A percentile compares a stretch with the other conserved stretches of the same genome.
Evolutionary conservation across 2,329 filamentous ascomycete genomes (phyloP).

Genomic region (Monosporascus sp.): DNA sequence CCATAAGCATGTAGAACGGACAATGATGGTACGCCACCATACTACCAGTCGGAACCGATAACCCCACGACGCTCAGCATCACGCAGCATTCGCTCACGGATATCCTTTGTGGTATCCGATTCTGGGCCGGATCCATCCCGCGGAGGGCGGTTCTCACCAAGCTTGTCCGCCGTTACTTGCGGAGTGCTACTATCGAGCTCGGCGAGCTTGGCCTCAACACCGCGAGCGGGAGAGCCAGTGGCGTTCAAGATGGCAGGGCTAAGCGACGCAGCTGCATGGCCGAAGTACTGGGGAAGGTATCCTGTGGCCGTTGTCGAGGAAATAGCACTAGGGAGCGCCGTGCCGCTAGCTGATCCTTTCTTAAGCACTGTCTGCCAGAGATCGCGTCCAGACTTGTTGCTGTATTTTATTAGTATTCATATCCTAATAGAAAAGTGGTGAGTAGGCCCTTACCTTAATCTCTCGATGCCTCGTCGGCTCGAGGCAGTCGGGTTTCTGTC

Average conservation of each 20-base stretch:
- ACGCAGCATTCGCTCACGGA: slow-evolving; percentile 26
- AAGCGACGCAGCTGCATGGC: slow-evolving; percentile 47
- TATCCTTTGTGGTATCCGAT: slow-evolving; percentile 23
- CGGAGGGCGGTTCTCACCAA: slow-evolving; percentile 42
- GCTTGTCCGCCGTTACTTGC: slow-evolving; percentile 27
- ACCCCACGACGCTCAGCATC: slow-evolving; percentile 26
- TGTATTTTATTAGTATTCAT: slow-evolving; percentile 16
- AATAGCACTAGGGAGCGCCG: slow-evolving; percentile 41
- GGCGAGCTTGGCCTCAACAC: slow-evolving; percentile 18
- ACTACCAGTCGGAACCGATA: slow-evolving; percentile 26
- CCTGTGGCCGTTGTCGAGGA: slow-evolving; percentile 50
- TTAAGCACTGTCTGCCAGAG: slow-evolving; percentile 48
- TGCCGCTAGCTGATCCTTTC: slow-evolving; percentile 45
- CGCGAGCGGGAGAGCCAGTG: slow-evolving; percentile 26
- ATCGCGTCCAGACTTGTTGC: slow-evolving; percentile 36
- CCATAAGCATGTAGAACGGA: background rate
- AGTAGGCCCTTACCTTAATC: slow-evolving; percentile 22
- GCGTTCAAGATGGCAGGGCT: slow-evolving; percentile 38
- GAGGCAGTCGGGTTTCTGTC: slow-evolving; percentile 13
- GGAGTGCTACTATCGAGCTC: slow-evolving; percentile 13
- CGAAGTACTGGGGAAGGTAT: slow-evolving; percentile 48
- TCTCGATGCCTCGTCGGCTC: slow-evolving; percentile 18
- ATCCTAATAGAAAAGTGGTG: background rate
- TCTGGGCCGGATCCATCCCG: slow-evolving; percentile 25
- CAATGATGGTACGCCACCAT: background rate